Base-by-base conservation (phyloP, 352 stramenopile species). In the Elongisporangium senticosum region DNA sequence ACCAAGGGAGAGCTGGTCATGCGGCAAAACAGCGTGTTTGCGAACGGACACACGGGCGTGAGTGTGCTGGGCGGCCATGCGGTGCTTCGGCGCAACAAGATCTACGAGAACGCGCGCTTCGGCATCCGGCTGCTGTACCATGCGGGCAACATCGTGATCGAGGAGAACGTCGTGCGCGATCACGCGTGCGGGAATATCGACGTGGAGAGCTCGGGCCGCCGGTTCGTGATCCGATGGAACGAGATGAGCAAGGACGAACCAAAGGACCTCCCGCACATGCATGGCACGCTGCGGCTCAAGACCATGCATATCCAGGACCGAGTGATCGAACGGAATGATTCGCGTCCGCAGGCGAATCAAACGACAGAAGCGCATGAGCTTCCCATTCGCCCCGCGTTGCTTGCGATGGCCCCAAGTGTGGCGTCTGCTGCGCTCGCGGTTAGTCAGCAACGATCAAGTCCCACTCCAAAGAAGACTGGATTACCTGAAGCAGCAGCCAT, bases 201-300 rank as follows among this genome's bases (percentile, higher is more conserved):
- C 51, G 70, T 83, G 0, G 84, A 93, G 51, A 86, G 87, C 49
- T 90, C 81, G 0, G 79, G 80, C 1, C 77, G 84, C 23, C 79
- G 84, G 23, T 91, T 91, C 55, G 79, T 91, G 24, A 73, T 93
- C 22, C 84, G 84, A 4, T 83, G 77, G 68, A 91, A 90, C 63
- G 75, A 87, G 15, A 89, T 91, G 75, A 67, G 68, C 39, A 88
- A 86, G 51, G 68, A 79, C 13, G 77, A 89, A 43, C 63, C 71
- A 0, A 62, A 77, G 5, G 72, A 81, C 55, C 49, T 86, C 56
- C 76, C 82, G 4, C 82, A 92, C 59, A 59, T 62, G 1, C 82
- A 92, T 48, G 74, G 79, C 13, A 62, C 62, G 14, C 5, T 87
- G 26, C 69, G 64, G 15, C 53, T 90, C 20, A 63, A 64, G 48